Evolutionary conservation across 2,329 filamentous ascomycete species (phyloP).

Genomic region (Ceratocystis lukuohia): DNA sequence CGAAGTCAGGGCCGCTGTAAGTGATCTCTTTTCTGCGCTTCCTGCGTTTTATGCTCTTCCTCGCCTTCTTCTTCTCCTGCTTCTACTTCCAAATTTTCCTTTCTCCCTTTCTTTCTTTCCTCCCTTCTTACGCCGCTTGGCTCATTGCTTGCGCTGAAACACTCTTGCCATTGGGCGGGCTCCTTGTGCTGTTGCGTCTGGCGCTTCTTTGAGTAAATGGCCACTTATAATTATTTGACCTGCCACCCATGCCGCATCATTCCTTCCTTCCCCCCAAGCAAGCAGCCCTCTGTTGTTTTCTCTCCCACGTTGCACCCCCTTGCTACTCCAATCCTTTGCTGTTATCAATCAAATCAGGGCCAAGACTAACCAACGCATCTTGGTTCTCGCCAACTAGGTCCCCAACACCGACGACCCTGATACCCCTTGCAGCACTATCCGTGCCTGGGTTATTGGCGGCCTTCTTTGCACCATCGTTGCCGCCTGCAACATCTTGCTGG

Average conservation of each 20-base stretch:
- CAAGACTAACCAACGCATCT: too few relatives aligned
- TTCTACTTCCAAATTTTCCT: constrained; percentile 27
- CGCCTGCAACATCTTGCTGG: constrained; percentile 42
- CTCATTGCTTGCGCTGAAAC: too few relatives aligned
- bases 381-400: constrained; percentile 8
- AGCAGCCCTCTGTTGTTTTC: neutral
- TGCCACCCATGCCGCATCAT: too few relatives aligned
- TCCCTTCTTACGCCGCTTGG: neutral
- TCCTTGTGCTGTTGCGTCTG: too few relatives aligned
- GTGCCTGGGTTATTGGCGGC: constrained; percentile 45
- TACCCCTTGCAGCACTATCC: constrained; percentile 43
- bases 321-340: neutral
- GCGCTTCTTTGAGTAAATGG: too few relatives aligned
- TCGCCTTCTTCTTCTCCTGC: neutral
- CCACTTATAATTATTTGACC: too few relatives aligned
- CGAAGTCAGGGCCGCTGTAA: constrained; percentile 30
- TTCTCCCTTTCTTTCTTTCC: neutral
- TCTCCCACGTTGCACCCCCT: neutral
- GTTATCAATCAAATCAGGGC: too few relatives aligned
- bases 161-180: too few relatives aligned
- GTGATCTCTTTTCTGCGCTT: constrained; percentile 27
- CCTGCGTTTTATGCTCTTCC: constrained; percentile 30
- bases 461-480: constrained; percentile 45
- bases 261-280: too few relatives aligned
- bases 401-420: constrained; percentile 36